Percentiles rank a stretch among this genome's conserved stretches.
Evolutionary conservation across 306 rosid species (phyloP).

Genomic region (Spatholobus suberectus): DNA sequence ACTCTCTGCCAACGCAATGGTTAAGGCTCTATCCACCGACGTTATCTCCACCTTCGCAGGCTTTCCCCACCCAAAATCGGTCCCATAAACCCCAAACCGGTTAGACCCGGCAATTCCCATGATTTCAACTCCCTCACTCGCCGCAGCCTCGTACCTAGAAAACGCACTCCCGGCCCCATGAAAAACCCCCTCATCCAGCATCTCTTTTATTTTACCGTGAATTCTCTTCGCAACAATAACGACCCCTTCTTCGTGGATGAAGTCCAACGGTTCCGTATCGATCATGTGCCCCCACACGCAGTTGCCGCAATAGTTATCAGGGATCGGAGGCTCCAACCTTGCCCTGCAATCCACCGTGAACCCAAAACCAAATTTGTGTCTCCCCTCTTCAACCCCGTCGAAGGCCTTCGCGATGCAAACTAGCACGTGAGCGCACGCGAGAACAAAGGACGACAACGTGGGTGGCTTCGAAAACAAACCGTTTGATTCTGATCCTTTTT

Average conservation of each 20-base stretch:
- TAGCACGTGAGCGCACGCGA: conserved; percentile 34
- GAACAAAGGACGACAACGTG: conserved; percentile 47
- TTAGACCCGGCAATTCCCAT: conserved; percentile 52
- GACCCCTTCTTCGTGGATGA: conserved; percentile 34
- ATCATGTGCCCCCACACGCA: conserved; percentile 7
- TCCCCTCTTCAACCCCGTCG: neutral
- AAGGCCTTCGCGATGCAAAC: conserved; percentile 45
- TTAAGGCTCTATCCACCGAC: conserved; percentile 34
- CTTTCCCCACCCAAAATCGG: conserved; percentile 63
- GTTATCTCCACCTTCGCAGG: conserved; percentile 53
- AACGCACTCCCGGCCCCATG: neutral
- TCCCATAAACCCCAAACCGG: conserved; percentile 48
- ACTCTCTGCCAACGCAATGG: conserved; percentile 38
- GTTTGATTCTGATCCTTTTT: neutral
- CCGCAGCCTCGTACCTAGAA: neutral
- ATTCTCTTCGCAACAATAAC: conserved; percentile 9
- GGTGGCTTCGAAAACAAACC: conserved; percentile 5
- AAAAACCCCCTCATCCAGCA: conserved; percentile 13
- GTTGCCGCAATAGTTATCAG: conserved; percentile 39
- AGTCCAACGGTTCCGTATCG: neutral
- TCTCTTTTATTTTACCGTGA: neutral
- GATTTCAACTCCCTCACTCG: neutral
- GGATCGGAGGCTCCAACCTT: conserved; percentile 27
- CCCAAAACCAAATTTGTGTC: neutral
- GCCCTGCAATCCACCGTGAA: conserved; percentile 35